Evolutionary conservation across 148 eudicot genomes (phyloP).

Genomic region (Amaranthus cruentus): DNA sequence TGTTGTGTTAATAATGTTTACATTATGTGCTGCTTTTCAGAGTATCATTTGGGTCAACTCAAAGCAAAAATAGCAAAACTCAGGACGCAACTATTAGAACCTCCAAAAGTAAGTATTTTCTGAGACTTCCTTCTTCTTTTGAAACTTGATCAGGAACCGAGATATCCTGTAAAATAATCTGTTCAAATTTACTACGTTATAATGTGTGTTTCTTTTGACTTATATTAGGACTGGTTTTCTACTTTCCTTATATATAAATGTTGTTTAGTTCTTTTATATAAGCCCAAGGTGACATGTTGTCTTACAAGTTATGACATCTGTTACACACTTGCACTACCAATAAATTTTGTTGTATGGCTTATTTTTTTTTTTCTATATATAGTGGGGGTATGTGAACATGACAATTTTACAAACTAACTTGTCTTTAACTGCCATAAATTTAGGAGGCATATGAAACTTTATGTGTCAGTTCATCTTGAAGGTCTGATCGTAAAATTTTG

Average conservation of each 20-base stretch:
- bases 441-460: too few species aligned
- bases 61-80: conserved; percentile 99
- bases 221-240: background rate
- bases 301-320: background rate
- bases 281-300: background rate
- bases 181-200: background rate
- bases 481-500: too few species aligned
- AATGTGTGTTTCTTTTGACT: background rate
- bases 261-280: too few species aligned
- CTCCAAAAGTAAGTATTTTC: conserved; percentile 81
- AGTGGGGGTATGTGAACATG: background rate
- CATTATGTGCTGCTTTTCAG: conserved; percentile 32
- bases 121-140: background rate
- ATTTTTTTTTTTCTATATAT: background rate
- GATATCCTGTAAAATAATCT: background rate
- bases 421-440: too few species aligned
- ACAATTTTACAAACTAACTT: too few species aligned
- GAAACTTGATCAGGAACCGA: background rate
- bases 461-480: background rate
- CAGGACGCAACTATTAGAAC: conserved; percentile 96
- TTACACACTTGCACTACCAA: background rate
- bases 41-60: conserved; percentile 98
- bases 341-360: background rate
- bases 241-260: too few species aligned
- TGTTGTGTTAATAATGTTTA: conserved; percentile 11